Evolutionary conservation across 257 asterid species (phyloP), one percentile per base, ranked within the genome.

Genomic region (Echites panduratus): DNA sequence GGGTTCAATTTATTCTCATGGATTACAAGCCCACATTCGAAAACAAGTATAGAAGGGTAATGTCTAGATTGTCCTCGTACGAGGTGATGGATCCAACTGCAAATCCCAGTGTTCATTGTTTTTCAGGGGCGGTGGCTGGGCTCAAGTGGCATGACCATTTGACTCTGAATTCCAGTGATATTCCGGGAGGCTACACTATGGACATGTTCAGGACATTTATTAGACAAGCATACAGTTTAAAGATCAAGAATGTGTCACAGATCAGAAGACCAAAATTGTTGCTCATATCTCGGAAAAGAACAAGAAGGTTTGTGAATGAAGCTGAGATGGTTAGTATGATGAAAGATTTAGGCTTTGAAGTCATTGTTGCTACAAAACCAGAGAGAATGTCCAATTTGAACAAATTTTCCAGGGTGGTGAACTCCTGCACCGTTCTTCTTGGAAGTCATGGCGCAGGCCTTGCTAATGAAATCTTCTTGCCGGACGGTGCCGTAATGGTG

Each of bases 381-480:
- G 24, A 79, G 11, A 75, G 74, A 70, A 78, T 82, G 29, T 62
- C 68, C 11, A 71, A 85, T 54, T 71, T 87, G 38, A 24, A 79
- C 71, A 72, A 75, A 69, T 77, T 77, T 24, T 72, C 85, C 62
- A 59, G 56, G 54, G 53, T 58, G 19, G 82, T 86, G 0, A 86
- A 88, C 80, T 79, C 85, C 4, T 81, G 91, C 45, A 32, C 79
- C 10, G 88, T 88, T 48, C 62, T 86, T 20, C 82, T 84, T 57
- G 91, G 86, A n/a, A 82, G 75, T 41, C 94, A 86, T 45, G 94
- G 88, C 7, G 89, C 88, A 1, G 91, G 88, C 43, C 82, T 86
- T 14, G 79, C 89, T 0, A 84, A 86, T 48, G 85, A 81, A 71
- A 4, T 88, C 57, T 86, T 88, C 83, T 77, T 86, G 70, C 82